Base-by-base conservation (phyloP, 192 early-diverging fungal species). In the Spizellomyces sp. region DNA sequence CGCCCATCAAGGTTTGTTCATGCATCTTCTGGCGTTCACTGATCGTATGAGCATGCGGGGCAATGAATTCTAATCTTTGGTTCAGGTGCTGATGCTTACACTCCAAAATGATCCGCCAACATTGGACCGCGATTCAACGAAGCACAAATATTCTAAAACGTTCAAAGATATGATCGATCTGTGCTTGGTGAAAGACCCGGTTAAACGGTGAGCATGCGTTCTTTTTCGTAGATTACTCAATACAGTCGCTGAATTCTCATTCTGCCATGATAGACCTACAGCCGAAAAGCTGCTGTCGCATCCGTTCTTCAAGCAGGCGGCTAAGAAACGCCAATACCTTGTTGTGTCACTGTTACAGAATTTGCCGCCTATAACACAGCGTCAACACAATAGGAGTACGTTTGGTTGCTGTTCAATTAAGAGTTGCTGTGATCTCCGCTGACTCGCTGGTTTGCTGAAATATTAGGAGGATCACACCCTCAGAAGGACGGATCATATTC, bases 141-240 rank as follows among this genome's bases (percentile, higher is more conserved):
- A 81, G 47, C 83, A 93, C 79, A 90, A 89, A 60, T 95, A 89
- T 70, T 82, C 89, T 6, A 93, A 89, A 70, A 56, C 81, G 9
- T 90, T 94, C 58, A 94, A 94, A 76, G 94, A 95, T 46, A 90
- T 95, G 89, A 92, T 95, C 48, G 94, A 95, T 74, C 41, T 50
- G 19, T 94, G 94, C 81, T 78, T 95, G 27, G 77, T 88, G 47
- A 94, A 94, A 62, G 91, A 94, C 67, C 92, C 94, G 4, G 70
- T 79, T 8, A 90, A 90, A 73, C 75, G 84, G 75, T 81, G 19
- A 44, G n/a, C 60, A 42, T 15, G 4, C n/a, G 44, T 62, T 67
- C 10, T 46, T 70, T 19, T 21, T 73, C 55, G 45, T 45, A 56
- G 10, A 21, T 44, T 58, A 15, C 17, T 12, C 36, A 8, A n/a